Percentiles rank a stretch among this genome's conserved stretches.
Evolutionary conservation across 2,329 filamentous ascomycete genomes (phyloP).

Genomic region (Colletotrichum melonis): DNA sequence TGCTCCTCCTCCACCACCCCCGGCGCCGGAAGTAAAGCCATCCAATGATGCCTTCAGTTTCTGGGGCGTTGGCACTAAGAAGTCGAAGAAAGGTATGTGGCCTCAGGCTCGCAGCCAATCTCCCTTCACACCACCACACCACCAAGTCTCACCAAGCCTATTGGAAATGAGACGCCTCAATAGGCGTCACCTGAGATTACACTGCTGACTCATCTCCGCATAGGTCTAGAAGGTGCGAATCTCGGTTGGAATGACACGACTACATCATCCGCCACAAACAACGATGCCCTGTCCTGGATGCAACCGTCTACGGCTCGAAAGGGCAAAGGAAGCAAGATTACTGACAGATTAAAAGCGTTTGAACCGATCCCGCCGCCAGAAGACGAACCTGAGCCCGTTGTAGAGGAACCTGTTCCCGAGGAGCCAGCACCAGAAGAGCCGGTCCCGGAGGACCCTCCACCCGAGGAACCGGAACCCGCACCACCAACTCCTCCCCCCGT

Average conservation of each 20-base stretch:
- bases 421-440: constrained; percentile 16
- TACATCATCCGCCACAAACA: constrained; percentile 48
- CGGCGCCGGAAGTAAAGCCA: constrained; percentile 39
- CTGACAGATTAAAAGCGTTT: constrained; percentile 68
- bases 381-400: constrained; percentile 37
- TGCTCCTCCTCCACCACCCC: constrained; percentile 10
- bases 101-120: constrained; percentile 39
- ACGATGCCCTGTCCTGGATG: constrained; percentile 50
- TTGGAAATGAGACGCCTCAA: constrained; percentile 21
- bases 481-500: constrained; percentile 49
- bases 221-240: constrained; percentile 57
- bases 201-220: constrained; percentile 60
- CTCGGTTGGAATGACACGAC: constrained; percentile 52
- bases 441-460: constrained; percentile 46
- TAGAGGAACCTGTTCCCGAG: constrained; percentile 36
- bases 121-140: constrained; percentile 36
- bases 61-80: constrained; percentile 64
- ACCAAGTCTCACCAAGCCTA: constrained; percentile 21
- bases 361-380: constrained; percentile 54
- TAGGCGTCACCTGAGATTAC: constrained; percentile 54
- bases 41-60: constrained; percentile 63
- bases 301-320: constrained; percentile 57
- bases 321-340: constrained; percentile 62
- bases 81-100: constrained; percentile 53
- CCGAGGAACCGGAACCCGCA: constrained; percentile 50